Evolutionary conservation across 345 rosid species (phyloP), one percentile per base, ranked within the genome.

Genomic region (Psidium friedrichsthalianum): DNA sequence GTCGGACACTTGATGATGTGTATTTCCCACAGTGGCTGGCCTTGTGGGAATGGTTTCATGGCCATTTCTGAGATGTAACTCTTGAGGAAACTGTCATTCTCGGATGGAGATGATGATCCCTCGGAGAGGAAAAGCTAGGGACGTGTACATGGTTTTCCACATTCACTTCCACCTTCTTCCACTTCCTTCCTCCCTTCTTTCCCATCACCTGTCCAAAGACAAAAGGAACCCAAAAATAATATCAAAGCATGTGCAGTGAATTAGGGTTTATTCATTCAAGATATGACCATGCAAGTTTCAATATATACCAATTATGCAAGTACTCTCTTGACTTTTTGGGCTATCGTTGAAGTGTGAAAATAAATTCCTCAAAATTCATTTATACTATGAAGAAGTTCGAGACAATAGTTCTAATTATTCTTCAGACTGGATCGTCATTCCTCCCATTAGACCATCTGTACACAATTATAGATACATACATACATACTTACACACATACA

Each of bases 1-100:
- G 91, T 86, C 21, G 89, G 91, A 86, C 83, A 88, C 20, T 85
- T 89, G 56, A 91, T 16, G 29, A 90, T 10, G 54, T 90, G 92
- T 56, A 90, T 24, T 83, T 90, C 89, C 93, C 93, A 91, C 32
- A 86, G 76, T 0, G 90, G 91, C 49, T 52, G 88, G 85, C 47
- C 47, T 53, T 59, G 81, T 21, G 86, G 88, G 2, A 90, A 52
- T 24, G 29, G 78, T 74, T 87, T 84, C 44, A 24, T 36, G 0
- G 87, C 61, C 49, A 87, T 10, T 8, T 85, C 44, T 11, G 91
- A 83, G 10, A 90, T 16, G 54, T 90, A 90, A 15, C 87, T 81
- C 10, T 83, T 57, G 6, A 89, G 51, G 82, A 58, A 83, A 22
- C 86, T 53, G 13, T 89, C 91, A 54, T 90, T 89, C 21, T 56